A percentile compares a stretch with the other conserved stretches of the same genome.
Evolutionary conservation across 176 grass and related monocot genomes (phyloP).

Genomic region (Ananas comosus): DNA sequence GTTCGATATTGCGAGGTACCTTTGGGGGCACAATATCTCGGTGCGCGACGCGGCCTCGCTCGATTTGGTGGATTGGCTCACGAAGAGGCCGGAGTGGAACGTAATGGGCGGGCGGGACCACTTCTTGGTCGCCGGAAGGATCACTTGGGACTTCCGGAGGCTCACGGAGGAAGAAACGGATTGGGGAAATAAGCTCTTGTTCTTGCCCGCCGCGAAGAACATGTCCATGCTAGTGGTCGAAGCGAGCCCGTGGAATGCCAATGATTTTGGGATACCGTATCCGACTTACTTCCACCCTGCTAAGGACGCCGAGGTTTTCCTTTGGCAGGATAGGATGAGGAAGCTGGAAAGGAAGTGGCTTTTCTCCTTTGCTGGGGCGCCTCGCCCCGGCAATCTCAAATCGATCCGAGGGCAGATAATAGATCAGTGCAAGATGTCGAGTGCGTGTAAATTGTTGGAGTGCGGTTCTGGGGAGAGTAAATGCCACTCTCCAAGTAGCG

Average conservation of each 20-base stretch:
- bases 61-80: conserved; percentile 84
- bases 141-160: conserved; percentile 95
- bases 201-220: conserved; percentile 75
- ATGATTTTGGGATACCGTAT: conserved; percentile 87
- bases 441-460: conserved; percentile 64
- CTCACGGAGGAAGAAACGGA: conserved; percentile 53
- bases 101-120: conserved; percentile 93
- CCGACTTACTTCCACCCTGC: conserved; percentile 95
- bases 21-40: conserved; percentile 82
- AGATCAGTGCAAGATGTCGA: conserved; percentile 72
- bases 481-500: conserved; percentile 76
- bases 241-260: conserved; percentile 87
- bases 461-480: conserved; percentile 96
- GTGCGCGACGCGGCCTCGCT: conserved; percentile 68
- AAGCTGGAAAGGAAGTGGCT: conserved; percentile 64
- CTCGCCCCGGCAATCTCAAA: conserved; percentile 71
- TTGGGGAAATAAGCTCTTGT: conserved; percentile 91
- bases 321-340: conserved; percentile 94
- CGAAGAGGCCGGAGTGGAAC: conserved; percentile 67
- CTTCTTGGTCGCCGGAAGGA: conserved; percentile 84
- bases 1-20: conserved; percentile 71
- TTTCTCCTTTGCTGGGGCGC: conserved; percentile 91
- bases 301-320: conserved; percentile 69
- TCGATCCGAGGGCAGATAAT: conserved; percentile 85
- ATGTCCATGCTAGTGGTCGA: conserved; percentile 99